phyloP scores from a whole-genome alignment of 2,329 filamentous ascomycete genomes.

The Cordyceps farinosa region DNA sequence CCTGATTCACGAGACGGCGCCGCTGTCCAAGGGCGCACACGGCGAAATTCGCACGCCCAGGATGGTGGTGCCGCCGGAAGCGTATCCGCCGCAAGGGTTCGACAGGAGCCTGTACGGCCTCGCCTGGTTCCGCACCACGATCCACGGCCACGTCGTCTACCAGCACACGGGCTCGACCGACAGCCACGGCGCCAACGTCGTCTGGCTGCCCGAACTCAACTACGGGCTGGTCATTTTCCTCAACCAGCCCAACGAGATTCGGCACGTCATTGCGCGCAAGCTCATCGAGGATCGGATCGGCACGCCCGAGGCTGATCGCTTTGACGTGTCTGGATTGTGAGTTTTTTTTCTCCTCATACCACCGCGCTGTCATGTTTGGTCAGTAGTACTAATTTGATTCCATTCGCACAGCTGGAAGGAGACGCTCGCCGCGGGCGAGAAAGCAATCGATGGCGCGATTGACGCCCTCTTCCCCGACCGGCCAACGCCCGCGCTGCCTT shows the following conservation, averaged over 20 bases:
- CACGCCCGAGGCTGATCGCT: slow-evolving; percentile 23
- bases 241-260: slow-evolving; percentile 41
- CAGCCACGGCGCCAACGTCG: slow-evolving; percentile 27
- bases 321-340: slow-evolving; percentile 23
- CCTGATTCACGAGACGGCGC: slow-evolving; percentile 35
- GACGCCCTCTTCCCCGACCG: slow-evolving; percentile 37
- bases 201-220: slow-evolving; percentile 32
- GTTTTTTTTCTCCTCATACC: background rate
- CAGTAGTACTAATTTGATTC: no score
- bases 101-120: slow-evolving; percentile 25
- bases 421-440: background rate
- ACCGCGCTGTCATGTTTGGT: background rate
- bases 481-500: slow-evolving; percentile 33
- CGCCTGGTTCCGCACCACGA: slow-evolving; percentile 29
- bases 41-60: slow-evolving; percentile 29
- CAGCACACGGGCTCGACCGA: slow-evolving; percentile 30
- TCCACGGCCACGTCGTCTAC: slow-evolving; percentile 28
- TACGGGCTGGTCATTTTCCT: slow-evolving; percentile 32
- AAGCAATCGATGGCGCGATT: slow-evolving; percentile 30
- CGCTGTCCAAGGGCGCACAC: slow-evolving; percentile 26
- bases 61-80: slow-evolving; percentile 28
- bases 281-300: slow-evolving; percentile 31
- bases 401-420: background rate
- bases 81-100: slow-evolving; percentile 8
- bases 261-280: slow-evolving; percentile 25